These are phyloP conservation scores for Dryas integrifolia DNA, from an alignment of 331 rosid genomes.

Conservation along the genomic window DNA sequence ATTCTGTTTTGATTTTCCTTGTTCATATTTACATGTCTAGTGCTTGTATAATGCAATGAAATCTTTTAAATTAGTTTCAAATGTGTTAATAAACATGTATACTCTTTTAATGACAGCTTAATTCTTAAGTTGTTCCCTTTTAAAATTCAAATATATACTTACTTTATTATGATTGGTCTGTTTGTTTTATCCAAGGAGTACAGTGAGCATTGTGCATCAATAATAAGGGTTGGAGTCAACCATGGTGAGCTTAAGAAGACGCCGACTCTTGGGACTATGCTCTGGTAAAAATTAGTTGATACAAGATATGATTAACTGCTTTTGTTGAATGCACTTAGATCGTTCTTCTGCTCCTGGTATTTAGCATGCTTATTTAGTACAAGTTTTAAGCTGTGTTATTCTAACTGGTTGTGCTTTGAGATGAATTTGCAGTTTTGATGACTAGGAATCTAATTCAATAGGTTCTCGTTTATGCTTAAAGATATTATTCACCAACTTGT, in stretches of 20 bases:
- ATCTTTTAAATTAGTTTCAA: background rate
- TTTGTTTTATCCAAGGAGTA: slow-evolving; percentile 15
- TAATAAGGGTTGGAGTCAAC: slow-evolving; percentile 30
- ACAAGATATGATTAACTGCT: background rate
- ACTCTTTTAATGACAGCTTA: slow-evolving; percentile 13
- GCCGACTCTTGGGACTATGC: slow-evolving; percentile 86
- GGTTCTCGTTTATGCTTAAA: slow-evolving; percentile 3
- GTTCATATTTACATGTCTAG: background rate
- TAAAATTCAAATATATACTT: slow-evolving; percentile 19
- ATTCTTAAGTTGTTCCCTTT: background rate
- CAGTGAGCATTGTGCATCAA: slow-evolving; percentile 24
- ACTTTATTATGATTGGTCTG: slow-evolving; percentile 18
- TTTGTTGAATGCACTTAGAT: background rate
- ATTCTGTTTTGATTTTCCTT: background rate
- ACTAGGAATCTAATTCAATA: slow-evolving; percentile 9
- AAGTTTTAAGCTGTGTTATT: background rate
- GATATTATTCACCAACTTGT: slow-evolving; percentile 21
- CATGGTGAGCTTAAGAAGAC: slow-evolving; percentile 98
- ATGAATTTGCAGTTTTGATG: slow-evolving; percentile 4
- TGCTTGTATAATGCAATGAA: background rate
- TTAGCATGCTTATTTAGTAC: background rate
- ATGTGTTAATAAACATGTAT: background rate
- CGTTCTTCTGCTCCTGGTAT: background rate
- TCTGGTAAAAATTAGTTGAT: slow-evolving; percentile 53
- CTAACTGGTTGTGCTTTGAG: background rate